These are phyloP conservation scores for Scheffersomyces ergatensis DNA, from an alignment of 805 yeast genomes.

Conservation along the genomic window DNA sequence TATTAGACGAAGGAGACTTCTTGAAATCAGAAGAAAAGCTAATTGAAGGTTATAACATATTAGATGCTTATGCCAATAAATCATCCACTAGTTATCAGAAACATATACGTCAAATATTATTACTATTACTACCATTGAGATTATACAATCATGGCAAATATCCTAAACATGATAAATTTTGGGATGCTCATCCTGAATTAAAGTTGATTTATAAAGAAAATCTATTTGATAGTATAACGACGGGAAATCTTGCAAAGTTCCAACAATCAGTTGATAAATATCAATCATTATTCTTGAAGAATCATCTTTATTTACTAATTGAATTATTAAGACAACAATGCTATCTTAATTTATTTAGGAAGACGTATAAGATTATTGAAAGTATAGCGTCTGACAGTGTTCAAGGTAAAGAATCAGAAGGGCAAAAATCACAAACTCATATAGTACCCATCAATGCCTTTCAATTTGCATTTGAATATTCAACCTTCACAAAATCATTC, in stretches of 20 bases:
- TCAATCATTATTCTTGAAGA: constrained; percentile 51
- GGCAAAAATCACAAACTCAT: constrained; percentile 22
- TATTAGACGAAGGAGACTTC: constrained; percentile 64
- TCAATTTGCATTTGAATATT: constrained; percentile 40
- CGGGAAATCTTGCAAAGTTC: constrained; percentile 58
- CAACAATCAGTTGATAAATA: constrained; percentile 43
- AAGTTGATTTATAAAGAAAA: constrained; percentile 39
- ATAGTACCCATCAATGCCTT: constrained; percentile 42
- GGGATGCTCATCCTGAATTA: constrained; percentile 43
- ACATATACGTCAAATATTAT: constrained; percentile 47
- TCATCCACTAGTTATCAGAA: constrained; percentile 9
- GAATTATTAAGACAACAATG: constrained; percentile 52
- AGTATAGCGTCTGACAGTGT: constrained; percentile 9
- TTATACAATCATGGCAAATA: constrained; percentile 46
- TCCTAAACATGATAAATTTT: constrained; percentile 40
- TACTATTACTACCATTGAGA: constrained; percentile 63
- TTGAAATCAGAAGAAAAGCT: constrained; percentile 50
- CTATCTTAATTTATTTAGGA: constrained; percentile 49
- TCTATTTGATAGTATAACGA: constrained; percentile 45
- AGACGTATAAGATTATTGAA: constrained; percentile 18
- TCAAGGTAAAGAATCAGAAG: constrained; percentile 13
- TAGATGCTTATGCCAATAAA: constrained; percentile 21
- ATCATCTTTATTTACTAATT: constrained; percentile 59
- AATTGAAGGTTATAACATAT: constrained; percentile 43
- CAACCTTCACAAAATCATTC: constrained; percentile 8